Evolutionary conservation across 352 stramenopile genomes (phyloP).

Genomic region (Phytophthora sojae): DNA sequence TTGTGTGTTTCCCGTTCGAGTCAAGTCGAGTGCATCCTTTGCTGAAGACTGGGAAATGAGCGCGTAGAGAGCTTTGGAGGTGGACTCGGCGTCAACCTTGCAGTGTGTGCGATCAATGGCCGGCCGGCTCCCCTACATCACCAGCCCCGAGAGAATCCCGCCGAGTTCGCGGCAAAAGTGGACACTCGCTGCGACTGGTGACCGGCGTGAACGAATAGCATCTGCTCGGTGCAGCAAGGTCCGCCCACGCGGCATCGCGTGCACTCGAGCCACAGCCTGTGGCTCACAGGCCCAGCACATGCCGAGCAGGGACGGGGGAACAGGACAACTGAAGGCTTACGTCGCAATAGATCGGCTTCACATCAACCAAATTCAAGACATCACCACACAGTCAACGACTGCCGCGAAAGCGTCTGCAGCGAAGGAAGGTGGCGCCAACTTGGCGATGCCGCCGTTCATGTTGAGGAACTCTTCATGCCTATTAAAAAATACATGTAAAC

Average conservation of each 20-base stretch:
- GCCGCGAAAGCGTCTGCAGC: constrained; percentile 14
- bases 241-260: background rate
- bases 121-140: constrained; percentile 17
- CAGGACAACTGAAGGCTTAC: background rate
- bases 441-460: background rate
- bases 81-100: background rate
- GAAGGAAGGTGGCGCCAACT: constrained; percentile 3
- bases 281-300: constrained; percentile 12
- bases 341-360: background rate
- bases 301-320: constrained; percentile 8
- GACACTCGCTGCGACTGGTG: background rate
- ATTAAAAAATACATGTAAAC: too few relatives aligned
- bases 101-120: background rate
- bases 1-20: background rate
- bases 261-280: background rate
- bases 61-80: background rate
- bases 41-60: background rate
- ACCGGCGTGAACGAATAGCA: constrained; percentile 21
- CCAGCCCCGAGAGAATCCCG: constrained; percentile 6
- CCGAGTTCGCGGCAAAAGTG: background rate
- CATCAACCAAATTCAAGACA: background rate
- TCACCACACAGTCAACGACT: background rate
- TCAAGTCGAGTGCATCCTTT: constrained; percentile 32
- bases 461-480: background rate
- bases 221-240: constrained; percentile 8